These are phyloP conservation scores for Ehretia macrophylla DNA, from an alignment of 257 asterid genomes.

Conservation along the genomic window DNA sequence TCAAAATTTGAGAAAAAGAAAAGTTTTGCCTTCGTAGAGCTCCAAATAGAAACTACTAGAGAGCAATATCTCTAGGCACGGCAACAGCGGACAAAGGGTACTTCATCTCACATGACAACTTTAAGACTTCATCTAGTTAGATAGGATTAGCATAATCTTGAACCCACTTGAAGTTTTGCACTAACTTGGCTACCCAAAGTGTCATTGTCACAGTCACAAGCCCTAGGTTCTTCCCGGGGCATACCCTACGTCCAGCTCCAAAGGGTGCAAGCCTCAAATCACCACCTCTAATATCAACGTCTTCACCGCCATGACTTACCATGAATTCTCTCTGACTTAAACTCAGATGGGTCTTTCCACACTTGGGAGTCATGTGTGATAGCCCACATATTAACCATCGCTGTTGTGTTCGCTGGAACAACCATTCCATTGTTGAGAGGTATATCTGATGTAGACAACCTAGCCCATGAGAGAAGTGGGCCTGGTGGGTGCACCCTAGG, in stretches of 20 bases:
- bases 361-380: slow-evolving; percentile 41
- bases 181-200: slow-evolving; percentile 55
- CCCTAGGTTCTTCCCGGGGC: slow-evolving; percentile 56
- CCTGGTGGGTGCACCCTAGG: slow-evolving; percentile 60
- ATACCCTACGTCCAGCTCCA: slow-evolving; percentile 57
- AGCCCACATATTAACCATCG: slow-evolving; percentile 68
- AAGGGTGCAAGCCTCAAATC: slow-evolving; percentile 56
- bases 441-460: slow-evolving; percentile 36
- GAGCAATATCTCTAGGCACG: no score
- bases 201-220: slow-evolving; percentile 37
- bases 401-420: slow-evolving; percentile 37
- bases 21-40: no score
- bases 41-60: no score
- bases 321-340: slow-evolving; percentile 42
- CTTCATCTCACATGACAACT: slow-evolving; percentile 67
- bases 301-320: slow-evolving; percentile 6
- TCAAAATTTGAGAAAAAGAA: no score
- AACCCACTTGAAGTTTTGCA: slow-evolving; percentile 34
- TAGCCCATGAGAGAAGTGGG: slow-evolving; percentile 54
- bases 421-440: slow-evolving; percentile 46
- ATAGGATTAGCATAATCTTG: slow-evolving; percentile 11
- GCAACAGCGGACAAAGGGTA: slow-evolving; percentile 14
- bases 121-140: slow-evolving; percentile 46
- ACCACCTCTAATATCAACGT: slow-evolving; percentile 40
- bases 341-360: slow-evolving; percentile 32